Conservation (phyloP, 306 rosid genomes). For the Malus sylvestris region DNA sequence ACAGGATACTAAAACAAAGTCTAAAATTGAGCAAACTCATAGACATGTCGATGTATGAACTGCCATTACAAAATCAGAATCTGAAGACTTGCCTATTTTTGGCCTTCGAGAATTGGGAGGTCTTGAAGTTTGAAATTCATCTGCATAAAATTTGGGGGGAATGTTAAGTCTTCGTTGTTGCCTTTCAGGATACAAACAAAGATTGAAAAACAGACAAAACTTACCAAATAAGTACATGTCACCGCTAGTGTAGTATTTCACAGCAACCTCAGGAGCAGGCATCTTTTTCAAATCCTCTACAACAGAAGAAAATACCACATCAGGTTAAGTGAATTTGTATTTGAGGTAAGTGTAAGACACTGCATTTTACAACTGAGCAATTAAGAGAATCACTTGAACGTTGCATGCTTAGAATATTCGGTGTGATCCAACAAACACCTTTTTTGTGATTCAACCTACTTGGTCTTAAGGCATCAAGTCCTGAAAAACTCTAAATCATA, state of each 20-base stretch:
- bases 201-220: slow-evolving; percentile 19
- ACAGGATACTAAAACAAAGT: background rate
- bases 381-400: background rate
- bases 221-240: slow-evolving; percentile 91
- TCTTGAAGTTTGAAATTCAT: slow-evolving; percentile 95
- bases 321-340: slow-evolving; percentile 14
- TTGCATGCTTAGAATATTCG: background rate
- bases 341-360: slow-evolving; percentile 8
- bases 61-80: background rate
- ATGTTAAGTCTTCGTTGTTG: slow-evolving; percentile 13
- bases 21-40: background rate
- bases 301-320: slow-evolving; percentile 24
- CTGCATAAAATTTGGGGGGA: slow-evolving; percentile 31
- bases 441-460: background rate
- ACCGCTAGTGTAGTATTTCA: slow-evolving; percentile 78
- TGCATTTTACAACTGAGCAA: background rate
- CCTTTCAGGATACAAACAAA: background rate
- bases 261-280: slow-evolving; percentile 93
- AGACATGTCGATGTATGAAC: background rate
- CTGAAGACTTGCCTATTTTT: slow-evolving; percentile 53
- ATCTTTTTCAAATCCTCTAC: slow-evolving; percentile 66
- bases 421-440: background rate
- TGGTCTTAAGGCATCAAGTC: background rate
- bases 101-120: slow-evolving; percentile 87
- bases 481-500: slow-evolving; percentile 9